These are phyloP conservation scores for Lactuca sativa DNA, from an alignment of 129 eudicot genomes.

Conservation along the genomic window DNA sequence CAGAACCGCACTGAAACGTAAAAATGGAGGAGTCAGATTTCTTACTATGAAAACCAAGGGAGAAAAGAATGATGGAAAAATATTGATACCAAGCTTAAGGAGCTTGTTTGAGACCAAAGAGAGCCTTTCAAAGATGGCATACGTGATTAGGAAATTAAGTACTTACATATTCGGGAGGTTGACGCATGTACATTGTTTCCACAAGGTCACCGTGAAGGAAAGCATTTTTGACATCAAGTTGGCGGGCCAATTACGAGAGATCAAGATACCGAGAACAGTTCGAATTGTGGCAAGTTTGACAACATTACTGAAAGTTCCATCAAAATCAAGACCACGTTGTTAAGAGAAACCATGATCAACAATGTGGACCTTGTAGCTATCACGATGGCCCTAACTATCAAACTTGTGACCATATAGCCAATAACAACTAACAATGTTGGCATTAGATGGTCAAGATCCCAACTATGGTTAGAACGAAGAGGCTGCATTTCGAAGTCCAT, in stretches of 20 bases:
- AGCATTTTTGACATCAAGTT: too few relatives aligned
- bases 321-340: too few relatives aligned
- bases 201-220: neutral
- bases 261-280: neutral
- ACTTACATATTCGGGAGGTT: neutral
- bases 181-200: neutral
- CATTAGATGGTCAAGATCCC: neutral
- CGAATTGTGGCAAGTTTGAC: neutral
- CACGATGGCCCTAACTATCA: neutral
- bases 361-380: too few relatives aligned
- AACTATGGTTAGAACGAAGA: neutral
- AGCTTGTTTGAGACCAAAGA: too few relatives aligned
- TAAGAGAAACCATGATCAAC: too few relatives aligned
- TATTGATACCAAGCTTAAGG: too few relatives aligned
- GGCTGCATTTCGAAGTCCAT: neutral
- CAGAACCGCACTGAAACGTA: too few relatives aligned
- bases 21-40: too few relatives aligned
- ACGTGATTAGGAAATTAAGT: too few relatives aligned
- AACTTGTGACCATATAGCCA: neutral
- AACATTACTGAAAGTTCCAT: neutral
- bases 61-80: too few relatives aligned
- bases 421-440: neutral
- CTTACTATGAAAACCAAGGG: neutral
- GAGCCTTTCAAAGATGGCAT: too few relatives aligned
- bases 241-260: neutral